Evolutionary conservation across 768 basidiomycete species (phyloP).

Genomic region (Mycena rebaudengoi): DNA sequence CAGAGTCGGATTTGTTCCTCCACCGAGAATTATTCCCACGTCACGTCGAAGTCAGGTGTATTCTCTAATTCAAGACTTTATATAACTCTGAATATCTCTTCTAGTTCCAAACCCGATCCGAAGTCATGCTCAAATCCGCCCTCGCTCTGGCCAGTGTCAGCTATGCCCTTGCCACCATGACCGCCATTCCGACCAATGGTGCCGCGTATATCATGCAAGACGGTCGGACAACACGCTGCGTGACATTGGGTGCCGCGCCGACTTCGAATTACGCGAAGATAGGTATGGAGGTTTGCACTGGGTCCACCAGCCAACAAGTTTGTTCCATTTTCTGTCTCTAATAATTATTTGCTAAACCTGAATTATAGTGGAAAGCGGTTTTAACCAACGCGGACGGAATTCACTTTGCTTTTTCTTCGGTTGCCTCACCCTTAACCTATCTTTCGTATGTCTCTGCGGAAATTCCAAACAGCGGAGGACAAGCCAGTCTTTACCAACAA

Average conservation of each 20-base stretch:
- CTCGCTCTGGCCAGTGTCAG: conserved; percentile 10
- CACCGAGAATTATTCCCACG: not conserved
- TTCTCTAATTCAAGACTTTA: conserved; percentile 10
- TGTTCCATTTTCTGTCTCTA: conserved; percentile 6
- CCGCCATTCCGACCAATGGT: conserved; percentile 8
- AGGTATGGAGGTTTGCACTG: conserved; percentile 13
- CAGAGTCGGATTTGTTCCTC: not conserved
- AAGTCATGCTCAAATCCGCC: conserved; percentile 9
- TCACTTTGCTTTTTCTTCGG: conserved; percentile 10
- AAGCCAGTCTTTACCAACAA: conserved; percentile 14
- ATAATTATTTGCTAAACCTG: conserved; percentile 1
- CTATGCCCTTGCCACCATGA: conserved; percentile 12
- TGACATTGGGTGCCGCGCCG: conserved; percentile 4
- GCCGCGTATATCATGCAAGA: conserved; percentile 13
- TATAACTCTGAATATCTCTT: not conserved
- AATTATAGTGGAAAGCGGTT: conserved; percentile 8
- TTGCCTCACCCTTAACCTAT: conserved; percentile 12
- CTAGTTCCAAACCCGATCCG: conserved; percentile 6
- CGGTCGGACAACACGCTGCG: conserved; percentile 13
- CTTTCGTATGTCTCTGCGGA: conserved; percentile 15
- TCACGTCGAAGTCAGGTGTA: conserved; percentile 9
- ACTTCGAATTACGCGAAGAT: conserved; percentile 12
- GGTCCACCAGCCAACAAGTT: conserved; percentile 10
- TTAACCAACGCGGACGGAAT: not conserved
- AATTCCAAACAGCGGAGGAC: conserved; percentile 14